Percentiles rank a stretch among this genome's conserved stretches.
phyloP scores from a whole-genome alignment of 257 asterid genomes.

The Gentiana straminea region DNA sequence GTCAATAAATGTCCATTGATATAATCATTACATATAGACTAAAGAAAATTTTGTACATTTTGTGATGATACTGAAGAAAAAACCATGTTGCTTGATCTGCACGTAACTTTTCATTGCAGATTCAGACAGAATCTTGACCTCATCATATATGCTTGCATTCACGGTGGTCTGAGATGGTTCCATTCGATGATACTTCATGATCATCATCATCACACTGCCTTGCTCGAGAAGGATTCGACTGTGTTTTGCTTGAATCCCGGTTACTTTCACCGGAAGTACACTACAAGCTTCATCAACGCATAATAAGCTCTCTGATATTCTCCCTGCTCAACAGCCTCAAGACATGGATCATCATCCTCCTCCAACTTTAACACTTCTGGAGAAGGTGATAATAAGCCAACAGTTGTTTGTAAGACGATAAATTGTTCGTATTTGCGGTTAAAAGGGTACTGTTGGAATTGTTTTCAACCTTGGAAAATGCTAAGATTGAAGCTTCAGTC shows the following conservation, averaged over 20 bases:
- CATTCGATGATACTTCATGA: constrained; percentile 55
- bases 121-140: neutral
- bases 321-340: constrained; percentile 19
- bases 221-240: constrained; percentile 21
- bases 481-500: constrained; percentile 8
- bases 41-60: too few relatives aligned
- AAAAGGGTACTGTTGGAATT: constrained; percentile 11
- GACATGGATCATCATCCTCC: constrained; percentile 17
- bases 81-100: neutral
- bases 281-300: constrained; percentile 6
- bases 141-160: constrained; percentile 26
- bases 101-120: neutral
- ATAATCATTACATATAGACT: too few relatives aligned
- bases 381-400: constrained; percentile 31
- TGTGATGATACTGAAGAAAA: too few relatives aligned
- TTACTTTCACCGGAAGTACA: constrained; percentile 22
- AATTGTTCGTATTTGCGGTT: constrained; percentile 10
- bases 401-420: constrained; percentile 18
- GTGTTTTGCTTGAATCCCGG: constrained; percentile 37
- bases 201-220: constrained; percentile 20
- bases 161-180: constrained; percentile 45
- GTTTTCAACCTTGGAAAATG: neutral
- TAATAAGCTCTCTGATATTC: constrained; percentile 17
- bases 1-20: too few relatives aligned
- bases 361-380: constrained; percentile 27